phyloP scores from a whole-genome alignment of 2,329 filamentous ascomycete species.

The Lomentospora prolificans region DNA sequence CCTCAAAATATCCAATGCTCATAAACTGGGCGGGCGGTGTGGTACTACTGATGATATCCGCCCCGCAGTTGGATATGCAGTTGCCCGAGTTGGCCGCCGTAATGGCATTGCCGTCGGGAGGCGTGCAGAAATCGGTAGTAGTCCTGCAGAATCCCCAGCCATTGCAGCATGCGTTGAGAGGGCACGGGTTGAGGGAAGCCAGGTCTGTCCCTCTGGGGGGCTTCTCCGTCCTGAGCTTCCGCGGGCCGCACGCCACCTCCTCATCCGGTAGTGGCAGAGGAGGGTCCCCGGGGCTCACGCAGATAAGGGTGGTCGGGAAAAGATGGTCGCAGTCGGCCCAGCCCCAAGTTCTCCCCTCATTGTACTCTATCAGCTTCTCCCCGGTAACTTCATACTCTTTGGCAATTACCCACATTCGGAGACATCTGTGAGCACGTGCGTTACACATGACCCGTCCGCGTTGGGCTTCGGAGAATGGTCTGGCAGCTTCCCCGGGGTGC shows the following conservation, averaged over 20 bases:
- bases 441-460: conserved; percentile 24
- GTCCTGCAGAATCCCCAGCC: conserved; percentile 35
- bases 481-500: conserved; percentile 18
- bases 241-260: conserved; percentile 24
- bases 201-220: conserved; percentile 14
- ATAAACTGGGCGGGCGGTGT: conserved; percentile 17
- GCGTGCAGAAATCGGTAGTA: conserved; percentile 31
- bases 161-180: conserved; percentile 21
- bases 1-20: conserved; percentile 23
- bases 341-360: conserved; percentile 26
- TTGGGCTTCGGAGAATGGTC: conserved; percentile 13
- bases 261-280: conserved; percentile 22
- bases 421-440: conserved; percentile 21
- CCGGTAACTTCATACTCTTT: conserved; percentile 22
- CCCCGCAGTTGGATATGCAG: conserved; percentile 23
- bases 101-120: conserved; percentile 9
- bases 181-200: conserved; percentile 18
- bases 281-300: conserved; percentile 22
- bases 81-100: conserved; percentile 16
- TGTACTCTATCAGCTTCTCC: conserved; percentile 25
- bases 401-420: conserved; percentile 27
- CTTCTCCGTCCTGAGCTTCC: conserved; percentile 18
- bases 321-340: conserved; percentile 24
- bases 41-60: conserved; percentile 19
- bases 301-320: conserved; percentile 19